phyloP scores from a whole-genome alignment of 495 filamentous ascomycete genomes.

The Tetracladium marchalianum region DNA sequence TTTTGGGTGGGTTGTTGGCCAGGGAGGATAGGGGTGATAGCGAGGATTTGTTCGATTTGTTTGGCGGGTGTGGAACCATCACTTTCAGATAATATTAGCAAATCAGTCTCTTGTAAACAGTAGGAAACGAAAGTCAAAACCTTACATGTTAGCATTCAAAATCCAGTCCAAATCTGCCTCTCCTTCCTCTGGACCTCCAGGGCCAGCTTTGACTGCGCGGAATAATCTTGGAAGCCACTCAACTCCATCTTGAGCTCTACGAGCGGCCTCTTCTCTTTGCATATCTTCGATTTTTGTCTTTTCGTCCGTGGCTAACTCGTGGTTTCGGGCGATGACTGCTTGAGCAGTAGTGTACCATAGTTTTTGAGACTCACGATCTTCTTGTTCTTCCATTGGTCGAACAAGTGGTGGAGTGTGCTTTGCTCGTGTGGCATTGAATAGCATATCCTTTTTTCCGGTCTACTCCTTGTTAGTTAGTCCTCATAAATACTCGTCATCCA shows the following conservation, averaged over 20 bases:
- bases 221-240: constrained; percentile 90
- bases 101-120: background rate
- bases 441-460: constrained; percentile 78
- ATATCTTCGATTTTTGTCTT: constrained; percentile 90
- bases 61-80: constrained; percentile 58
- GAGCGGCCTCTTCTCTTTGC: constrained; percentile 82
- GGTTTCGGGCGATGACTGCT: constrained; percentile 75
- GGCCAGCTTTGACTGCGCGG: constrained; percentile 60
- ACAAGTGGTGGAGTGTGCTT: constrained; percentile 66
- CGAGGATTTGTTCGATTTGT: constrained; percentile 74
- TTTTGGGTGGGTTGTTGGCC: constrained; percentile 47
- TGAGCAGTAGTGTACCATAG: constrained; percentile 74
- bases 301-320: constrained; percentile 84
- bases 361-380: constrained; percentile 79
- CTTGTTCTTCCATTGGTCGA: constrained; percentile 76
- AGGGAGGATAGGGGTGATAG: constrained; percentile 74
- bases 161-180: constrained; percentile 91
- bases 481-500: background rate
- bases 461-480: constrained; percentile 23
- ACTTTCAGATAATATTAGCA: constrained; percentile 35
- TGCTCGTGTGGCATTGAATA: constrained; percentile 77
- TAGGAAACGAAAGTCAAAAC: constrained; percentile 1
- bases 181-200: constrained; percentile 66
- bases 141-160: constrained; percentile 80
- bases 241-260: constrained; percentile 66